Percentiles rank a stretch among this genome's conserved stretches.
These are phyloP conservation scores for Aspergillus tamarii DNA, from an alignment of 2,329 filamentous ascomycete genomes.

Conservation along the genomic window DNA sequence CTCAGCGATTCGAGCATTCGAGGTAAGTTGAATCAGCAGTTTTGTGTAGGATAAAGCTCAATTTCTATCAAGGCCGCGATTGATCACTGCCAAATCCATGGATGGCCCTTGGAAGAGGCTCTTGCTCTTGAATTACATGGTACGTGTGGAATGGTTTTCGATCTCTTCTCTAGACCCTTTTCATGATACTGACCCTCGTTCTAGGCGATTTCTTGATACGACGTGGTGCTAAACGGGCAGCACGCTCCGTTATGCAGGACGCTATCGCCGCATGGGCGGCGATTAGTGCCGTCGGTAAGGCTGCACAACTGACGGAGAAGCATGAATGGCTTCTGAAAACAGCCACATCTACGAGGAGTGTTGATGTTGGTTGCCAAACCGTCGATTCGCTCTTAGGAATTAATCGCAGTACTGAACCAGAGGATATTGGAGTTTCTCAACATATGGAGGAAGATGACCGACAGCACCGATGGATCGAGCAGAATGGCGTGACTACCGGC, in stretches of 20 bases:
- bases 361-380: slow-evolving; percentile 62
- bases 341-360: slow-evolving; percentile 53
- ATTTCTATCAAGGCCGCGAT: slow-evolving; percentile 55
- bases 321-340: slow-evolving; percentile 65
- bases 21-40: slow-evolving; percentile 27
- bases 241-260: slow-evolving; percentile 61
- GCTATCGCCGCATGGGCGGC: slow-evolving; percentile 62
- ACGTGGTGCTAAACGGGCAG: slow-evolving; percentile 61
- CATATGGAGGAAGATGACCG: slow-evolving; percentile 44
- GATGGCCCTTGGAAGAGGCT: slow-evolving; percentile 62
- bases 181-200: slow-evolving; percentile 6
- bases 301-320: slow-evolving; percentile 59
- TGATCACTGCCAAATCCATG: slow-evolving; percentile 62
- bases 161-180: neutral
- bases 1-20: slow-evolving; percentile 47
- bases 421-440: slow-evolving; percentile 33
- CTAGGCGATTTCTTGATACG: slow-evolving; percentile 58
- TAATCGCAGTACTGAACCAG: slow-evolving; percentile 34
- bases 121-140: slow-evolving; percentile 64
- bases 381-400: slow-evolving; percentile 52
- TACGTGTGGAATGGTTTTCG: slow-evolving; percentile 18
- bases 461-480: slow-evolving; percentile 48
- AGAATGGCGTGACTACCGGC: slow-evolving; percentile 41
- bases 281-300: slow-evolving; percentile 63
- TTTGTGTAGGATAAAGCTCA: neutral